Base-by-base conservation (phyloP, 1,284 basidiomycete species). In the Somion occarium region DNA sequence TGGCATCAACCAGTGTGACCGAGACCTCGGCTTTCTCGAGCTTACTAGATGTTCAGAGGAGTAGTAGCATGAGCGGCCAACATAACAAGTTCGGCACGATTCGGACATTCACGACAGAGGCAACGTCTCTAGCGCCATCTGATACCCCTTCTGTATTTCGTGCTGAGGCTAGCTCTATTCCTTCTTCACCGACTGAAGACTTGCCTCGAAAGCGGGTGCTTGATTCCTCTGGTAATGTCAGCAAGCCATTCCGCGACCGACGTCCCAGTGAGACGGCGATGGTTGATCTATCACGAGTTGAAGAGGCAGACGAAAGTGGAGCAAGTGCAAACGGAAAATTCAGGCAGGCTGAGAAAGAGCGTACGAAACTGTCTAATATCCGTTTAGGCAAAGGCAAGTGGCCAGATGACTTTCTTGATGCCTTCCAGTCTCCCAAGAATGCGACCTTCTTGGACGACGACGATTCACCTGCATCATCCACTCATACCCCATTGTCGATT, bases 351-450 rank as follows among this genome's bases (percentile, higher is more conserved):
- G 51, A 30, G 43, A 46, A 53, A 50, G 25, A 51, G 56, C 44
- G 42, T 19, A 13, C 45, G 20, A 47, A 47, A 27, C 44, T 34
- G 23, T 27, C 24, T 4, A 15, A 18, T 13, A 34, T 26, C n/a
- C 38, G 39, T 12, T 78, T 88, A 45, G 80, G 82, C 38, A 86
- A 90, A 65, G 87, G 84, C 51, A 88, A 86, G 65, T 89, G 86
- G 85, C 87, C 88, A 1, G 86, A 90, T 63, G 88, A 90, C 64
- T 88, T 88, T 62, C 64, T 88, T 51, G 79, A 81, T 60, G 80
- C 71, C 20, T 79, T 84, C 58, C 72, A 72, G 52, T 63, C 68
- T 44, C 46, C 49, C 44, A 54, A 58, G 48, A 53, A 54, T n/a
- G 51, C 64, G 22, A 15, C 57, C 45, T 52, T 59, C 12, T 50